Base-by-base conservation (phyloP, 2,329 filamentous ascomycete genomes). In the Trichothecium roseum region DNA sequence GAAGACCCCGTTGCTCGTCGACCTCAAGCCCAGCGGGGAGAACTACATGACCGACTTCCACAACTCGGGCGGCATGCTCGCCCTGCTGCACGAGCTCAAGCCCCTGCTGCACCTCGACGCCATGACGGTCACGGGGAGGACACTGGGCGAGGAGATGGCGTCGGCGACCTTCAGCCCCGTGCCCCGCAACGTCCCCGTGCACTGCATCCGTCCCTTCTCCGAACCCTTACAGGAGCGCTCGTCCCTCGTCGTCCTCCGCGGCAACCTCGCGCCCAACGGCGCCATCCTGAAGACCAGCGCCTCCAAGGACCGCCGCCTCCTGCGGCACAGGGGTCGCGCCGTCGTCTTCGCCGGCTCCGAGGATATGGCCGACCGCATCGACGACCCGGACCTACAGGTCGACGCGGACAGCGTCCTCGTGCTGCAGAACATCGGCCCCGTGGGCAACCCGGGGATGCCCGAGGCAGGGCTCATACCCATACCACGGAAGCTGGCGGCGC, bases 11-110 rank as follows among this genome's bases (percentile, higher is more conserved):
- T 77, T 91, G 49, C 73, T 94, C 28, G 83, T 88, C 1, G 82
- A 93, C 51, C 67, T 94, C 14, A 85, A 88, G n/a, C 88, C 88
- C 0, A 84, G 76, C 40, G 88, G 88, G 1, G 79, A 82, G 37
- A 88, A 86, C 52, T 83, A 87, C 55, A 93, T 94, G 79, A 84
- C 81, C 4, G 87, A 95, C 51, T 78, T 95, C 28, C 91, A 91
- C 56, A 81, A 87, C 39, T 81, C 91, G 47, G 88, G 88, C 17
- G 88, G 88, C 20, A 85, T 91, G 56, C 78, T 82, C 0, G 81
- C 83, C 0, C 76, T 95, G 1, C 74, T 94, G 43, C 86, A 87
- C 45, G 64, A 84, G 16, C 69, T 95, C 14, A 78, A 78, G 2
- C 81, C 81, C 0, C 66, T 95, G 1, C 67, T 95, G 1, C 71